Base-by-base conservation (phyloP, 495 filamentous ascomycete genomes). In the Parathielavia appendiculata region DNA sequence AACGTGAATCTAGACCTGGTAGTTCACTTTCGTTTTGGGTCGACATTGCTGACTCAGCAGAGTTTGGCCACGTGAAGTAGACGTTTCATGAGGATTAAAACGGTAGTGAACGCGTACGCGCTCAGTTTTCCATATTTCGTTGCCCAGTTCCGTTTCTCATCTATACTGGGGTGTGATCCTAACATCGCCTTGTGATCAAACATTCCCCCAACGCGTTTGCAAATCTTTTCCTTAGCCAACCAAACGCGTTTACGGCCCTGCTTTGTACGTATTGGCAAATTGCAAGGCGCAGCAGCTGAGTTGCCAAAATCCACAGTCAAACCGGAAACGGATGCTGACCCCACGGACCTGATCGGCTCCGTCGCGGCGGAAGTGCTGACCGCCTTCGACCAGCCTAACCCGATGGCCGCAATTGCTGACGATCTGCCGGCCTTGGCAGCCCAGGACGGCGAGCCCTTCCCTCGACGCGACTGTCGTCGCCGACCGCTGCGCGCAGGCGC, bases 61-160 rank as follows among this genome's bases (percentile, higher is more conserved):
- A 45, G 2, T 12, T 45, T 45, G 10, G 45, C 32, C 45, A 48
- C 45, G 45, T 48, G 45, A 0, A 32, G 40, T 32, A 17, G 45
- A 48, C 45, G 45, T 48, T 48, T 48, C 32, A 22, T 32, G 6
- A 9, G n/a, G n/a, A 48, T 2, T 19, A 32, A 19, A 48, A 48
- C 45, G 45, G 45, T 48, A 48, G 45, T 5, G 45, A 48, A 48
- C 45, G n/a, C 45, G 45, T 30, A 48, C n/a, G 45, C 45, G 45
- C 45, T 48, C 26, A 48, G 45, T 48, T 48, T 48, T 16, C 45
- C n/a, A n/a, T n/a, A n/a, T 10, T 48, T 23, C 45, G 45, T 48
- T 48, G 32, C 5, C 45, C 2, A 48, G 10, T 23, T 48, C 45
- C 22, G 45, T 48, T n/a, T n/a, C n/a, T 14, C 45, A n/a, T n/a